Evolutionary conservation across 2,329 filamentous ascomycete genomes (phyloP).

Genomic region (Scedosporium boydii): DNA sequence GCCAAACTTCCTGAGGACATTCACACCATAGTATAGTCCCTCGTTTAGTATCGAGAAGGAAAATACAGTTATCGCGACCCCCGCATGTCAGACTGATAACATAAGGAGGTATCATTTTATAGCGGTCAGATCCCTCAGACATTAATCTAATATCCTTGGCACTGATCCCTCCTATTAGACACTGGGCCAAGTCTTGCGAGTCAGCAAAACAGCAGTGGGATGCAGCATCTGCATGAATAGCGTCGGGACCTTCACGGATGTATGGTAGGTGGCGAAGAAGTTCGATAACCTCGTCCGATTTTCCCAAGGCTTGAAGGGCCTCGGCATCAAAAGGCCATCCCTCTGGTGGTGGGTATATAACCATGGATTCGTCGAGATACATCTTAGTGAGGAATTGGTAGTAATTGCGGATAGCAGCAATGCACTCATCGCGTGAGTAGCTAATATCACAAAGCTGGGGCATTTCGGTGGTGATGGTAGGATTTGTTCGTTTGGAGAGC

Average conservation of each 20-base stretch:
- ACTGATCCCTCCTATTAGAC: too few species aligned
- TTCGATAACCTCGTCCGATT: slow-evolving; percentile 18
- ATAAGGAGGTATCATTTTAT: too few species aligned
- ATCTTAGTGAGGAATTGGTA: slow-evolving; percentile 18
- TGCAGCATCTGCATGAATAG: neutral
- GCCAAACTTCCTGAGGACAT: too few species aligned
- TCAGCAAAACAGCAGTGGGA: neutral
- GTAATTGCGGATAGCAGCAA: slow-evolving; percentile 16
- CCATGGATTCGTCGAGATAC: slow-evolving; percentile 14
- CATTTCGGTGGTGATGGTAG: too few species aligned
- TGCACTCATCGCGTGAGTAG: neutral
- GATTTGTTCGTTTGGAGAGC: too few species aligned
- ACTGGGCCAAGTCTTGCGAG: neutral
- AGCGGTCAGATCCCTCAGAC: too few species aligned
- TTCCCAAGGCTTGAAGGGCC: slow-evolving; percentile 11
- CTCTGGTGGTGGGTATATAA: slow-evolving; percentile 15
- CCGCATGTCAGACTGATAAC: too few species aligned
- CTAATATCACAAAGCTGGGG: neutral
- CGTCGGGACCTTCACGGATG: slow-evolving; percentile 6
- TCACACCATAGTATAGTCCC: too few species aligned
- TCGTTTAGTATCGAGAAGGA: too few species aligned
- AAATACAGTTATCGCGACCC: too few species aligned
- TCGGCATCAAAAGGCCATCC: slow-evolving; percentile 17
- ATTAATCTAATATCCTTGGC: too few species aligned
- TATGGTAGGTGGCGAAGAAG: slow-evolving; percentile 22